Evolutionary conservation across 768 basidiomycete species (phyloP).

Genomic region (Mycena latifolia): DNA sequence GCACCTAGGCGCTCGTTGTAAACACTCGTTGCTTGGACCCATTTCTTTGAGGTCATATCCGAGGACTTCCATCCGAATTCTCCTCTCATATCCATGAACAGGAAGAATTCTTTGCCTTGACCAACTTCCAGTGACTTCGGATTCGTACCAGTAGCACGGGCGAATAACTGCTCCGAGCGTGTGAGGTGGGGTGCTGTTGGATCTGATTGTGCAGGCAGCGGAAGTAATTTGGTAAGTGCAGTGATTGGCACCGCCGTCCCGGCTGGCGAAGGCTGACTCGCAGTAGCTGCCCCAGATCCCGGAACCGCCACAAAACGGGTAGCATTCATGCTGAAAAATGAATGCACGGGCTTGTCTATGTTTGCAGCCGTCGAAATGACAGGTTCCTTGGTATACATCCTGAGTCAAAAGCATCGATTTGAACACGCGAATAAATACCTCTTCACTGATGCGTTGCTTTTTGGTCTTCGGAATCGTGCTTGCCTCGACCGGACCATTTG

Average conservation of each 20-base stretch:
- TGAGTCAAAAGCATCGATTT: not conserved
- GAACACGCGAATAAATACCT: not conserved
- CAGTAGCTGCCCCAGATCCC: too few species aligned
- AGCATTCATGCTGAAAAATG: not conserved
- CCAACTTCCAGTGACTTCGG: not conserved
- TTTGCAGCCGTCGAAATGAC: not conserved
- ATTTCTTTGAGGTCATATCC: constrained; percentile 10
- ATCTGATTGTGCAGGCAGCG: not conserved
- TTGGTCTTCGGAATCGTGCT: not conserved
- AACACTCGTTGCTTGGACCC: not conserved
- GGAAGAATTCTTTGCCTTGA: not conserved
- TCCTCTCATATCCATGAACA: constrained; percentile 12
- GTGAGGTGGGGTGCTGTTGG: not conserved
- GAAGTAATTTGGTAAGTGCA: not conserved
- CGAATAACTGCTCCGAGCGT: not conserved
- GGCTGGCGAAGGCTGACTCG: too few species aligned
- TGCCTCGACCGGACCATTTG: too few species aligned
- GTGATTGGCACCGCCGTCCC: not conserved
- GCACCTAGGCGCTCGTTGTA: constrained; percentile 1
- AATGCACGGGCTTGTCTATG: not conserved
- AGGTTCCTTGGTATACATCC: not conserved
- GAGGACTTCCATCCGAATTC: constrained; percentile 13
- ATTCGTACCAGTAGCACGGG: not conserved
- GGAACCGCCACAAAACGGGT: not conserved
- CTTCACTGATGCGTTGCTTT: not conserved